Base-by-base conservation (phyloP, 495 filamentous ascomycete species). In the Rostrohypoxylon terebratum region DNA sequence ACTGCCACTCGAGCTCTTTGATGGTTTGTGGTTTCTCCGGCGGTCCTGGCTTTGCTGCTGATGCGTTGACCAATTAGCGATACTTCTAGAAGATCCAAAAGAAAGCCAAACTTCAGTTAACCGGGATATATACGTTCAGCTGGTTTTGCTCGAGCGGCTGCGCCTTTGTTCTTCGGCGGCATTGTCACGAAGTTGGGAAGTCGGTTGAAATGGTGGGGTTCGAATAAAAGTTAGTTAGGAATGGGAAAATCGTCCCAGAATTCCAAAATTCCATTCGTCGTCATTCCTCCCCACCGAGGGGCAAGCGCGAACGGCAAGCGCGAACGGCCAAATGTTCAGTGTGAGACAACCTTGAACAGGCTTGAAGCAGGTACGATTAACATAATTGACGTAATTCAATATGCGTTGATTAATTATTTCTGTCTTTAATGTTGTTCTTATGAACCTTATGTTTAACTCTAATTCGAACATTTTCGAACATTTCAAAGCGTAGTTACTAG, bases 1-100 rank as follows among this genome's bases (percentile, higher is more conserved):
- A 77, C 59, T 80, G 74, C 68, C 72, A 72, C 70, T 71, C 76
- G 47, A 75, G 78, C 50, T 81, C 82, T 74, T 70, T 68, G 42
- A 79, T 59, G 7, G 82, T 84, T 62, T 77, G 57, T 0, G 69
- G 66, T 70, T 71, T 21, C 36, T 60, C 63, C 2, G 76, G 61
- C n/a, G 59, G 11, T 53, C 68, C 71, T 42, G 72, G 68, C 47
- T 78, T 72, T 38, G 58, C 60, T 69, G 64, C 59, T 63, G 33
- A 54, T 33, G 38, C 48, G 28, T 55, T n/a, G 42, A 33, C 33
- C 47, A 40, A 50, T 76, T 58, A 71, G 71, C 21, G 13, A 53
- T 8, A 4, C 9, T 54, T 21, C 20, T 64, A 65, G 28, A 3
- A 18, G 1, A 42, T 36, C 34, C 13, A 21, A 34, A 44, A 34